Evolutionary conservation across 352 stramenopile genomes (phyloP).

Genomic region (Globisporangium radiosum): DNA sequence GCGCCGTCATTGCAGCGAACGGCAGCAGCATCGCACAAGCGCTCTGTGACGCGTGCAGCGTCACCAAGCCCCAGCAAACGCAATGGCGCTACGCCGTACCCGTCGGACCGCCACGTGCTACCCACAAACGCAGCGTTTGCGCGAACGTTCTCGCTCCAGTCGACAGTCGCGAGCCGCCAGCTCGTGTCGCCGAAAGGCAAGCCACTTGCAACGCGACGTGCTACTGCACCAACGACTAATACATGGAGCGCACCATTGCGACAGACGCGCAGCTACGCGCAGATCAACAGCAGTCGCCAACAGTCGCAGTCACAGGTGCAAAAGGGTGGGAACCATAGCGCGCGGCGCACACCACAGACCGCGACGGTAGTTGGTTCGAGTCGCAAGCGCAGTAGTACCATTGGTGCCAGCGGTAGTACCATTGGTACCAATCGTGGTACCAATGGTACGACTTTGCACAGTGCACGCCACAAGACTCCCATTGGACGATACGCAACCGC

Average conservation of each 20-base stretch:
- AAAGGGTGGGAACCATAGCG: too few species aligned
- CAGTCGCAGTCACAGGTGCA: too few species aligned
- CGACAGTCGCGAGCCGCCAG: conserved; percentile 29
- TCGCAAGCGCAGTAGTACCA: too few species aligned
- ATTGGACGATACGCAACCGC: too few species aligned
- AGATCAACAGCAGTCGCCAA: too few species aligned
- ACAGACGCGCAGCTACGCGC: neutral
- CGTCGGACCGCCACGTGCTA: conserved; percentile 14
- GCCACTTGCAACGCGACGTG: neutral
- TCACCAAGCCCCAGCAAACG: conserved; percentile 1
- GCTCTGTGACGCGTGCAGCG: neutral
- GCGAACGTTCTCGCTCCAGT: conserved; percentile 32
- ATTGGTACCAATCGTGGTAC: too few species aligned
- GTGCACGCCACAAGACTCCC: too few species aligned
- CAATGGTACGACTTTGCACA: too few species aligned
- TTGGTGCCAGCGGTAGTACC: too few species aligned
- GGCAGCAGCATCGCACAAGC: conserved; percentile 3
- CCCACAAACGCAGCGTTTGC: conserved; percentile 7
- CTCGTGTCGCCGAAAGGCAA: conserved; percentile 22
- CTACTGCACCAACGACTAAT: neutral
- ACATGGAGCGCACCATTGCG: neutral
- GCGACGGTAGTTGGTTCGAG: too few species aligned
- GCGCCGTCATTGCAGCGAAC: neutral
- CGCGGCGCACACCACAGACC: too few species aligned
- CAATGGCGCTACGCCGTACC: conserved; percentile 16